phyloP scores from a whole-genome alignment of 2,329 filamentous ascomycete genomes.

The Mycosphaerella sp. region DNA sequence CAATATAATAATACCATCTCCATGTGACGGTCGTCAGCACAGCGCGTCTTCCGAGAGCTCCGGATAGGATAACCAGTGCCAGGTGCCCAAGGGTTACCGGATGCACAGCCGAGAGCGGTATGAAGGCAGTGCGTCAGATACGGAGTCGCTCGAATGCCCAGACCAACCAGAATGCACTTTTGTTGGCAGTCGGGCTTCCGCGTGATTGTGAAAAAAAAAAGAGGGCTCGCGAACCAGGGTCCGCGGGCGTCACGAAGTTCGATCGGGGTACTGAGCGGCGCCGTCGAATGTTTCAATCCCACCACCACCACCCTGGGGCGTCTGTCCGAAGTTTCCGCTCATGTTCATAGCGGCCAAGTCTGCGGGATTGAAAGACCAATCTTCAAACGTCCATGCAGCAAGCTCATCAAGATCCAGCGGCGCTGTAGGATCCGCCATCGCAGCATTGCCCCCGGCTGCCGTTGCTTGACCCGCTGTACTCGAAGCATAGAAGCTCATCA shows the following conservation, averaged over 20 bases:
- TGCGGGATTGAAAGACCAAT: constrained; percentile 26
- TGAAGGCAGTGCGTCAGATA: too few species aligned
- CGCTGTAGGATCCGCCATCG: neutral
- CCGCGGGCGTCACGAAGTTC: neutral
- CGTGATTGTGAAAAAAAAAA: too few species aligned
- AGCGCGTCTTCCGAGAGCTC: too few species aligned
- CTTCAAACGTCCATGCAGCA: constrained; percentile 30
- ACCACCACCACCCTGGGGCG: neutral
- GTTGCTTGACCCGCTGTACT: neutral
- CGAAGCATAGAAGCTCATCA: constrained; percentile 9
- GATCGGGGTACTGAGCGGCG: neutral
- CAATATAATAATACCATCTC: too few species aligned
- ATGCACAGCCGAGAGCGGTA: too few species aligned
- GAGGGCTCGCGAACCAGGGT: too few species aligned
- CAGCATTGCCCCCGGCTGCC: neutral
- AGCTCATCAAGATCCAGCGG: constrained; percentile 28
- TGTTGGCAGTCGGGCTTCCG: too few species aligned
- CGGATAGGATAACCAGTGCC: too few species aligned
- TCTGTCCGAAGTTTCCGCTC: neutral
- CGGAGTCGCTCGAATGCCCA: too few species aligned
- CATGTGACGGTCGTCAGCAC: too few species aligned
- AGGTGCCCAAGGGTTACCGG: too few species aligned
- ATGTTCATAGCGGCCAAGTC: constrained; percentile 16
- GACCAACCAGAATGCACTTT: too few species aligned
- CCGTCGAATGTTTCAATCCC: neutral